Evolutionary conservation across 169 alveolate genomes (phyloP).

Genomic region (Hammondia hammondi): DNA sequence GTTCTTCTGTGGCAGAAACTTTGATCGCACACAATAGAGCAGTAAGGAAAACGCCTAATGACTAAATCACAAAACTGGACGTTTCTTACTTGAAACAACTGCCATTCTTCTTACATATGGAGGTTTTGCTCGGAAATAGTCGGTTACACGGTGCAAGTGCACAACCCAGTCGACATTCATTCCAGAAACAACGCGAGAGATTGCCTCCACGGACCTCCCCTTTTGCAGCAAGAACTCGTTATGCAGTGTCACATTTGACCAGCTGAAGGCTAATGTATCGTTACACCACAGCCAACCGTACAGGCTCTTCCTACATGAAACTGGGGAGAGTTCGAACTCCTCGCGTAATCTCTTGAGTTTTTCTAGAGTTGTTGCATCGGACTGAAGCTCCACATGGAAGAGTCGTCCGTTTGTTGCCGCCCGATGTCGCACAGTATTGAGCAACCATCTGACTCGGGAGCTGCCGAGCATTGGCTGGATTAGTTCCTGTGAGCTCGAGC

Average conservation of each 20-base stretch:
- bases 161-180: no score
- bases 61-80: no score
- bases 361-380: not conserved
- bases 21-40: not conserved
- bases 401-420: not conserved
- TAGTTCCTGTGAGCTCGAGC: not conserved
- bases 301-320: not conserved
- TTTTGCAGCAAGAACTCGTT: no score
- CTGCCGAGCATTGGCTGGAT: constrained; percentile 16
- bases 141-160: no score
- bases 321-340: not conserved
- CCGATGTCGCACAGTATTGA: not conserved
- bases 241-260: no score
- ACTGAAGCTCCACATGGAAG: not conserved
- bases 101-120: no score
- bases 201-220: no score
- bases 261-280: not conserved
- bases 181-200: no score
- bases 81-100: no score
- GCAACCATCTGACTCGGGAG: not conserved
- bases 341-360: not conserved
- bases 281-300: not conserved
- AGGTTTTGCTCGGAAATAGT: no score
- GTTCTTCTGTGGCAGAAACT: constrained; percentile 42
- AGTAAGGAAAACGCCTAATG: no score